These are phyloP conservation scores for Aspergillus quadricinctus DNA, from an alignment of 2,329 filamentous ascomycete species.

Conservation along the genomic window DNA sequence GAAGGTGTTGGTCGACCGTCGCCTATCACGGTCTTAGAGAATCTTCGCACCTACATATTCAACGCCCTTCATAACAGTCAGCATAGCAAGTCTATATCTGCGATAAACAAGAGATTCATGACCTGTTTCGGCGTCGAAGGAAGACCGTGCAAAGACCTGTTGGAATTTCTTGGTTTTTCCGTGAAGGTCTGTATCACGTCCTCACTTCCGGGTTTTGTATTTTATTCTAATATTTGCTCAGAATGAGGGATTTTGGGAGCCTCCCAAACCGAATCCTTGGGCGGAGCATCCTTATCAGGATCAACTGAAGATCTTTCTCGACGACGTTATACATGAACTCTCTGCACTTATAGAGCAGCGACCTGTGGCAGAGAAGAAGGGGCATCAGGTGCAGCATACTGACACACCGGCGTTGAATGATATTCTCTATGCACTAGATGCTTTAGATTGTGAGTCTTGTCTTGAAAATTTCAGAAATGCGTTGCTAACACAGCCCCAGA, in stretches of 20 bases:
- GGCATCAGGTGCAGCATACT: constrained; percentile 25
- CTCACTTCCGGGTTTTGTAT: background rate
- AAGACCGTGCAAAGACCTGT: constrained; percentile 50
- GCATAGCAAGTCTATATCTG: constrained; percentile 52
- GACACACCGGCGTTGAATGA: constrained; percentile 35
- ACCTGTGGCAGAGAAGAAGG: constrained; percentile 37
- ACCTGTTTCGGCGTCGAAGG: constrained; percentile 58
- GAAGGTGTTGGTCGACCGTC: constrained; percentile 50
- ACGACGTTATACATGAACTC: constrained; percentile 59
- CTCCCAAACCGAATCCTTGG: constrained; percentile 34
- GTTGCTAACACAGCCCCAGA: constrained; percentile 23
- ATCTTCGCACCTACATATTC: constrained; percentile 56
- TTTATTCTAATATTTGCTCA: constrained; percentile 11
- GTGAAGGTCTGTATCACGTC: constrained; percentile 35
- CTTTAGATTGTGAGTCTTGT: constrained; percentile 28
- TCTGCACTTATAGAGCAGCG: constrained; percentile 47
- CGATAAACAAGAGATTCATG: constrained; percentile 61
- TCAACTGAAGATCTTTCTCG: constrained; percentile 46
- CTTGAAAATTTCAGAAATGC: too few species aligned
- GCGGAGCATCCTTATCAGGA: constrained; percentile 38
- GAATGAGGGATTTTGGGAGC: constrained; percentile 41
- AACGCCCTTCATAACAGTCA: constrained; percentile 53
- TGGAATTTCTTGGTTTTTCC: constrained; percentile 57
- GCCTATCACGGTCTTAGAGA: constrained; percentile 52
- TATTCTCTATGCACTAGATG: constrained; percentile 36